These are phyloP conservation scores for Colletotrichum gigasporum DNA, from an alignment of 2,329 filamentous ascomycete genomes.

Conservation along the genomic window DNA sequence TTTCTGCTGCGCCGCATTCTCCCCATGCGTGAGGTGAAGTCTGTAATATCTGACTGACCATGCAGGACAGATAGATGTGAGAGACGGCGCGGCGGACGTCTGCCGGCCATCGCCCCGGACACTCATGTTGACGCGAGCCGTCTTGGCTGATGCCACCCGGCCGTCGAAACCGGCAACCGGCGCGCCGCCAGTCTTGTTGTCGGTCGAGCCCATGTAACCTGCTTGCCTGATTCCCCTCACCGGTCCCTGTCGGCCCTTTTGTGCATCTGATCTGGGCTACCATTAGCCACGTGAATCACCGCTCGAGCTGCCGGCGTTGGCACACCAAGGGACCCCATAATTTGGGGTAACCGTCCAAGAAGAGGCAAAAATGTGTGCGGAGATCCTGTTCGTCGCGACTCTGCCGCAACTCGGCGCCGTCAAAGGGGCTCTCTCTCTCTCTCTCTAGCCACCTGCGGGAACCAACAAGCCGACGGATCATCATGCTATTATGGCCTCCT, in stretches of 20 bases:
- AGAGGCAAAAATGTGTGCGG: conserved; percentile 13
- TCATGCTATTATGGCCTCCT: neutral
- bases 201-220: neutral
- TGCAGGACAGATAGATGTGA: too few relatives aligned
- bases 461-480: neutral
- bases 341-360: conserved; percentile 11
- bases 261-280: neutral
- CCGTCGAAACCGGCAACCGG: conserved; percentile 1
- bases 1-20: neutral
- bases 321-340: neutral
- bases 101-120: conserved; percentile 7
- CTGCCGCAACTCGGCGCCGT: neutral
- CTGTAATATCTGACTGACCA: too few relatives aligned
- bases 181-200: neutral
- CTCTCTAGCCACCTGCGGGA: neutral
- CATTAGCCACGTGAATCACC: conserved; percentile 5
- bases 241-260: neutral
- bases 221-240: neutral
- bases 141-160: conserved; percentile 25
- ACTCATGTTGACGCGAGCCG: neutral
- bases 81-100: too few relatives aligned
- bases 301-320: neutral
- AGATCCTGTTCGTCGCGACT: conserved; percentile 17
- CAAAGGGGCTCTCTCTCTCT: neutral
- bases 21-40: too few relatives aligned